Percentiles rank a stretch among this genome's conserved stretches.
These are phyloP conservation scores for Elsinoe fawcettii DNA, from an alignment of 2,329 filamentous ascomycete genomes.

Conservation along the genomic window DNA sequence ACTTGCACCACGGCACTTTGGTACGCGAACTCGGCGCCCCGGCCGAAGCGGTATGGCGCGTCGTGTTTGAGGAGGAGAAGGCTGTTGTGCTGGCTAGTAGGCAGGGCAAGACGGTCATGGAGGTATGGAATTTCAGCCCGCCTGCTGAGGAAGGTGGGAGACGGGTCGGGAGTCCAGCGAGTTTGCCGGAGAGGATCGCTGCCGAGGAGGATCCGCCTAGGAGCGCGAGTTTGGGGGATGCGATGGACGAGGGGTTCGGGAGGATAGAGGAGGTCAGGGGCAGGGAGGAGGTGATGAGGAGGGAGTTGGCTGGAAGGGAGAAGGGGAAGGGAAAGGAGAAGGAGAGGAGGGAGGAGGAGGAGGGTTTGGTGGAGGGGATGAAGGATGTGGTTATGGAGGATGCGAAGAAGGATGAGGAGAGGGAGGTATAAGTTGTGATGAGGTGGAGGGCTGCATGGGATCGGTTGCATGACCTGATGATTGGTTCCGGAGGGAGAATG, in stretches of 20 bases:
- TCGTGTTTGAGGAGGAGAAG: constrained; percentile 97
- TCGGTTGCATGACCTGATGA: not conserved
- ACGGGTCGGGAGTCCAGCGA: not conserved
- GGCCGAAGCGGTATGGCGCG: constrained; percentile 92
- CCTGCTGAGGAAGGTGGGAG: constrained; percentile 31
- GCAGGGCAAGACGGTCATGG: constrained; percentile 85
- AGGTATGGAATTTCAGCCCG: constrained; percentile 50
- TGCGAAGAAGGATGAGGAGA: not conserved
- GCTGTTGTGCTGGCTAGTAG: constrained; percentile 91
- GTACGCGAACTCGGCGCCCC: constrained; percentile 86
- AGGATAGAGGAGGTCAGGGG: not conserved
- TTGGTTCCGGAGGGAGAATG: not conserved
- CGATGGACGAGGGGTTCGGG: constrained; percentile 12
- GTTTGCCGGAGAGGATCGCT: not conserved
- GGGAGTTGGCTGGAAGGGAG: not conserved
- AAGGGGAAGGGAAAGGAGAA: not conserved
- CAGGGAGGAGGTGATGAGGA: not conserved
- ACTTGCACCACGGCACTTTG: constrained; percentile 80
- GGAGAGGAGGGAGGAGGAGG: not conserved
- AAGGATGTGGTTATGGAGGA: constrained; percentile 10
- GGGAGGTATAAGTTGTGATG: not conserved
- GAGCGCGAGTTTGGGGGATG: constrained; percentile 5
- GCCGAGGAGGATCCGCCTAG: not conserved
- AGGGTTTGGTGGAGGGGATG: not conserved
- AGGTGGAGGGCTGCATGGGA: not conserved